Evolutionary conservation across 768 basidiomycete species (phyloP).

Genomic region (Mycena venus): DNA sequence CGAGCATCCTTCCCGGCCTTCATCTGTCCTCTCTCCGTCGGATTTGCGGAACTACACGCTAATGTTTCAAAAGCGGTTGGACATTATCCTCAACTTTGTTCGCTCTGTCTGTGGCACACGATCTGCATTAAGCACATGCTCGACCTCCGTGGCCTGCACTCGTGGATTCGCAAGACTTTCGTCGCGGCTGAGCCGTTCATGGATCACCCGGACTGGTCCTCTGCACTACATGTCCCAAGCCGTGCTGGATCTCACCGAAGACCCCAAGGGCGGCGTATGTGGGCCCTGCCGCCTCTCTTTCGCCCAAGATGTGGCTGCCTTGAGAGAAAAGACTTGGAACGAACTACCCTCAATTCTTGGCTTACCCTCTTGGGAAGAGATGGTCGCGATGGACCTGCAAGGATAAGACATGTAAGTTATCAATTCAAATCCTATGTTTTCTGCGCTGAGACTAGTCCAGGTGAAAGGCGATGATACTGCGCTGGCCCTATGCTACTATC

Average conservation of each 20-base stretch:
- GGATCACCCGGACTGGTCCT: conserved; percentile 65
- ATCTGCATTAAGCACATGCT: conserved; percentile 44
- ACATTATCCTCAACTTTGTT: conserved; percentile 62
- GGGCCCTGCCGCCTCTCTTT: conserved; percentile 58
- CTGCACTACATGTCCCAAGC: conserved; percentile 68
- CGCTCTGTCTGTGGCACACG: conserved; percentile 56
- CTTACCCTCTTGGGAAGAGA: conserved; percentile 62
- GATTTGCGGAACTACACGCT: conserved; percentile 67
- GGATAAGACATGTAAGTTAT: background rate
- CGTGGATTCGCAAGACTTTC: conserved; percentile 59
- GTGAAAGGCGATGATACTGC: too few relatives aligned
- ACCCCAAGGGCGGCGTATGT: conserved; percentile 54
- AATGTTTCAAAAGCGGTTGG: conserved; percentile 69
- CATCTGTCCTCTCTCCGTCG: conserved; percentile 53
- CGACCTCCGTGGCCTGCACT: conserved; percentile 46
- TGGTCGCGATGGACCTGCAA: conserved; percentile 48
- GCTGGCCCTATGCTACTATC: conserved; percentile 7
- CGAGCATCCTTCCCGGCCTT: conserved; percentile 64
- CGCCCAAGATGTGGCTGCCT: conserved; percentile 50
- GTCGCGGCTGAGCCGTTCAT: conserved; percentile 59
- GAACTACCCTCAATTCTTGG: conserved; percentile 60
- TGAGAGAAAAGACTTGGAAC: conserved; percentile 61
- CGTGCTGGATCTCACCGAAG: conserved; percentile 51
- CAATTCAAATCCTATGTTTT: background rate
- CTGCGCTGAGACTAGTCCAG: background rate